These are phyloP conservation scores for Dissophora ornata DNA, from an alignment of 192 early-diverging fungal species.

Conservation along the genomic window DNA sequence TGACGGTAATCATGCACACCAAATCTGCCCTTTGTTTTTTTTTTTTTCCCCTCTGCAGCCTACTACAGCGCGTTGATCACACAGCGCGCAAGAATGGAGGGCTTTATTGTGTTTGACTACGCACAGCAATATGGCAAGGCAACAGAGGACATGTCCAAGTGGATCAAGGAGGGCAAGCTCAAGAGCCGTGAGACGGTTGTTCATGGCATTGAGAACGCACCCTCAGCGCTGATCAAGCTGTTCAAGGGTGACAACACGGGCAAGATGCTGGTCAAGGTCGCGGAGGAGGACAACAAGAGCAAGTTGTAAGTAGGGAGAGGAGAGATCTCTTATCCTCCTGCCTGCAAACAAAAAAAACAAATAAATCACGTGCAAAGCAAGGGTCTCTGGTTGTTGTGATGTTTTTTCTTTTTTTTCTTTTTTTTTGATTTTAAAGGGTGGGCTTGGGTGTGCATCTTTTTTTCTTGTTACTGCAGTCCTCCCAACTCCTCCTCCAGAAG, in stretches of 20 bases:
- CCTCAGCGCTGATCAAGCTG: conserved; percentile 55
- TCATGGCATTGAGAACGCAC: conserved; percentile 65
- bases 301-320: too few relatives aligned
- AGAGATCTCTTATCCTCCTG: too few relatives aligned
- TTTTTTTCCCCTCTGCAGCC: not conserved
- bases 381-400: not conserved
- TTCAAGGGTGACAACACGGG: conserved; percentile 65
- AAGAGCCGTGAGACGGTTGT: conserved; percentile 55
- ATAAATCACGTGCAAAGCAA: conserved; percentile 12
- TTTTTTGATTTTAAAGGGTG: too few relatives aligned
- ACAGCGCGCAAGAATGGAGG: conserved; percentile 63
- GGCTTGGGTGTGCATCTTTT: conserved; percentile 19
- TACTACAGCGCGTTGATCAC: conserved; percentile 60
- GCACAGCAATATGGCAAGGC: conserved; percentile 52
- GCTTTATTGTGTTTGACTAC: conserved; percentile 63
- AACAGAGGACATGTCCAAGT: conserved; percentile 54
- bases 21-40: too few relatives aligned
- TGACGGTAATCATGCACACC: too few relatives aligned
- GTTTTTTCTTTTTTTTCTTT: conserved; percentile 15
- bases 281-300: conserved; percentile 45
- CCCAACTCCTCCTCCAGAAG: conserved; percentile 19
- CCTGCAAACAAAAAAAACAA: too few relatives aligned
- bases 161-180: conserved; percentile 60
- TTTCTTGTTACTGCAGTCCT: conserved; percentile 28
- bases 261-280: conserved; percentile 64